phyloP scores from a whole-genome alignment of 805 yeast genomes.

The Starmerella ratchasimensis region DNA sequence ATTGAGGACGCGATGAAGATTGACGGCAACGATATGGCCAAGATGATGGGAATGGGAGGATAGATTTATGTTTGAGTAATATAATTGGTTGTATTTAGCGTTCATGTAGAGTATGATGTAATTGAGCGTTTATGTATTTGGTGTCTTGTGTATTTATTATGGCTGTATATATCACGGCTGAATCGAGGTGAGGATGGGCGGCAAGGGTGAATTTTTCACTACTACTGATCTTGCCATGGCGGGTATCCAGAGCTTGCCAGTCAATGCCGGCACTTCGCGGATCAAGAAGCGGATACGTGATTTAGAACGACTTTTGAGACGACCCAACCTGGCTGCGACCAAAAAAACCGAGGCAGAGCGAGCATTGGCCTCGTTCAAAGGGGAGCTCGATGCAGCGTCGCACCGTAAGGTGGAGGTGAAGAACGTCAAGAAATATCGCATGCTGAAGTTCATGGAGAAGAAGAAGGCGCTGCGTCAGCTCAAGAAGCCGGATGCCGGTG shows the following conservation, averaged over 20 bases:
- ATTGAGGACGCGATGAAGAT: constrained; percentile 31
- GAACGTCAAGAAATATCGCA: constrained; percentile 65
- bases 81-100: neutral
- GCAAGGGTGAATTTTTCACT: too few species aligned
- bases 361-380: constrained; percentile 48
- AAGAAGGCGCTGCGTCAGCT: constrained; percentile 69
- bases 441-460: constrained; percentile 82
- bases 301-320: constrained; percentile 52
- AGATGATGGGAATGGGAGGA: constrained; percentile 15
- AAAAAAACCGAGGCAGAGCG: constrained; percentile 40
- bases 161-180: too few species aligned
- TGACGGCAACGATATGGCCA: constrained; percentile 13
- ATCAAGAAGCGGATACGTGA: constrained; percentile 80
- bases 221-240: too few species aligned
- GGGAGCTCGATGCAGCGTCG: constrained; percentile 42
- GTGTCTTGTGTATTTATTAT: too few species aligned
- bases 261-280: constrained; percentile 28
- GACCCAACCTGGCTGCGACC: constrained; percentile 46
- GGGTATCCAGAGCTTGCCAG: constrained; percentile 21
- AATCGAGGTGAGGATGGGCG: too few species aligned
- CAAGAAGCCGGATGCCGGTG: constrained; percentile 33
- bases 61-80: neutral
- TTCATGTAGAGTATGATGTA: neutral
- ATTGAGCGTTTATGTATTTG: neutral
- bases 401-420: constrained; percentile 35